Evolutionary conservation across 2,329 filamentous ascomycete genomes (phyloP), one percentile per base, ranked within the genome.

Genomic region (Penicillium olsonii): DNA sequence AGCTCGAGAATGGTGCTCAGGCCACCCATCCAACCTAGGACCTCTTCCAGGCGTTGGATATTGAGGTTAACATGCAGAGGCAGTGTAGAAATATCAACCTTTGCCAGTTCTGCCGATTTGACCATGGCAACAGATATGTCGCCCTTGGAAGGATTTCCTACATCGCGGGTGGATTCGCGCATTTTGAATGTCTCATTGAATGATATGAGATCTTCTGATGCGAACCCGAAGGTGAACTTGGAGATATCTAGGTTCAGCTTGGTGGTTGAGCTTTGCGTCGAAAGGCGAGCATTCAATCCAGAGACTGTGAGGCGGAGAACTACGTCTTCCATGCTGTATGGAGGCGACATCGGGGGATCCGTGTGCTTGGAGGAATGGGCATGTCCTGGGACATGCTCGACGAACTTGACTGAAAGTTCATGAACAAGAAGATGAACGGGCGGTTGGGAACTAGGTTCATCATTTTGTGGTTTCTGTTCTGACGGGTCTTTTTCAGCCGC

Each of bases 1-100:
- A 96, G 82, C 61, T 94, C 95, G 37, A 99, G 75, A 44, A 99
- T 87, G 57, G 91, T 90, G 68, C 92, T 96, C 37, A 99, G 76
- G 0, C 94, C 94, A 29, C 94, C 94, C 70, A 96, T 92, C 79
- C 89, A 90, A 48, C 84, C 84, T 52, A 97, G 84, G 0, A 89
- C 89, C 61, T 96, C 91, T 60, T 97, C 94, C 18, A 97, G 74
- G 47, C 83, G 82, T 55, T 87, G 85, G 14, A 96, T 74, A 64
- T 97, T 89, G 34, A 97, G 72, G 48, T 85, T 82, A 9, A 96
- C 68, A 50, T 86, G 83, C 2, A 96, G 69, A 5, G 92, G 90
- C 9, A 95, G 77, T 0, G 91, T 95, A 44, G 84, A 82, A 12
- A 96, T 67, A 26, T 88, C 84, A 14, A 88, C 56, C 33, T 70